These are phyloP conservation scores for Allantophomopsis cytisporea DNA, from an alignment of 2,329 filamentous ascomycete species.

Conservation along the genomic window DNA sequence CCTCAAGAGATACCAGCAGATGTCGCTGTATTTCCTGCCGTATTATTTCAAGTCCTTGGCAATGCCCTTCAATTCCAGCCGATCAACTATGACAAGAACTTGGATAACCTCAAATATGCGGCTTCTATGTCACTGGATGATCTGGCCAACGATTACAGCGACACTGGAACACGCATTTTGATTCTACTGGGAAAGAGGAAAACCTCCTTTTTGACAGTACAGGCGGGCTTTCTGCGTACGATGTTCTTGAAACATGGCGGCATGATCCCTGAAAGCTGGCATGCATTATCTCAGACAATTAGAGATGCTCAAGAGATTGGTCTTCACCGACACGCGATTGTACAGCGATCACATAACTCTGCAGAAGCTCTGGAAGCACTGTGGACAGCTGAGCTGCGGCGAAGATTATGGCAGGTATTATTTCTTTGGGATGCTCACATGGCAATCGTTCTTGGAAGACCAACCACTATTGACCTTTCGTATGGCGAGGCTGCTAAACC, in stretches of 20 bases:
- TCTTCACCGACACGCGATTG: slow-evolving; percentile 36
- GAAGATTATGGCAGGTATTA: slow-evolving; percentile 42
- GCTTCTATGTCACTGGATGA: slow-evolving; percentile 46
- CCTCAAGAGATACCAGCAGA: slow-evolving; percentile 35
- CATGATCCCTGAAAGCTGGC: slow-evolving; percentile 37
- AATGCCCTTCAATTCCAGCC: slow-evolving; percentile 38
- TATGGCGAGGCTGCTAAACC: slow-evolving; percentile 33
- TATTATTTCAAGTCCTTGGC: slow-evolving; percentile 45
- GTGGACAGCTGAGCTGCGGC: slow-evolving; percentile 41
- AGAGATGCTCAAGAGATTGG: slow-evolving; percentile 50
- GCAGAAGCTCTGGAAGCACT: slow-evolving; percentile 39
- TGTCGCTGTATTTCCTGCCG: slow-evolving; percentile 40
- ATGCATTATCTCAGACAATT: slow-evolving; percentile 35
- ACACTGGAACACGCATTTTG: slow-evolving; percentile 38
- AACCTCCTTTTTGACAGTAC: slow-evolving; percentile 39
- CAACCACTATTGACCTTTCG: slow-evolving; percentile 35
- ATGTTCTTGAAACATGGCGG: slow-evolving; percentile 44
- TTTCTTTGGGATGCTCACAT: slow-evolving; percentile 25
- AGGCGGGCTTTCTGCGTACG: slow-evolving; percentile 41
- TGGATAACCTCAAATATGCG: slow-evolving; percentile 43
- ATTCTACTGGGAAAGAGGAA: slow-evolving; percentile 41
- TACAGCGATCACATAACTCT: slow-evolving; percentile 32
- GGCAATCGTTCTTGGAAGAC: slow-evolving; percentile 19
- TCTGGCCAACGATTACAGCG: slow-evolving; percentile 45
- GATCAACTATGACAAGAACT: slow-evolving; percentile 29